A percentile compares a stretch with the other conserved stretches of the same genome.
These are phyloP conservation scores for Pleurotus cornucopiae DNA, from an alignment of 768 basidiomycete genomes.

Conservation along the genomic window DNA sequence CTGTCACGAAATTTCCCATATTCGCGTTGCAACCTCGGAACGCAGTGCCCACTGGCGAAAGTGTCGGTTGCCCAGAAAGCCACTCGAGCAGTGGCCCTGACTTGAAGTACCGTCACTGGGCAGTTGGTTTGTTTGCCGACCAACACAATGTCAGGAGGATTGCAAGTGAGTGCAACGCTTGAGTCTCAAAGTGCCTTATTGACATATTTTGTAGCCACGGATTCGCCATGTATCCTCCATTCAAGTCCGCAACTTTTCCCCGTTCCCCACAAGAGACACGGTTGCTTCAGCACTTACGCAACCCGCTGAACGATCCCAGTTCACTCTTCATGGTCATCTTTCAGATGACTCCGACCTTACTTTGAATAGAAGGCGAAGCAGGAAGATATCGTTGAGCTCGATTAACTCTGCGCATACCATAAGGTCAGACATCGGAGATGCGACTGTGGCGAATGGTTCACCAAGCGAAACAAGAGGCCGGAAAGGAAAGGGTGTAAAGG, in stretches of 20 bases:
- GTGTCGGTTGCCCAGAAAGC: too few species aligned
- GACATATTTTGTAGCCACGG: slow-evolving; percentile 44
- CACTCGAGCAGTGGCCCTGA: not conserved
- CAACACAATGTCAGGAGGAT: not conserved
- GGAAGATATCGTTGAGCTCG: slow-evolving; percentile 61
- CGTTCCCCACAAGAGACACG: slow-evolving; percentile 76
- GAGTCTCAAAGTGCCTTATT: slow-evolving; percentile 8
- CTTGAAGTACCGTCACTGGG: not conserved
- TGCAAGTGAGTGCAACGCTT: slow-evolving; percentile 9
- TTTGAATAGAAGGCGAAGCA: slow-evolving; percentile 50
- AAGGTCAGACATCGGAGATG: slow-evolving; percentile 35
- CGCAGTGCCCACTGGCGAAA: too few species aligned
- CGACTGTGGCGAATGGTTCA: slow-evolving; percentile 16
- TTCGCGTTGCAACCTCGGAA: too few species aligned
- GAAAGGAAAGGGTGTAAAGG: slow-evolving; percentile 41
- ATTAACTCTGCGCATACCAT: slow-evolving; percentile 41
- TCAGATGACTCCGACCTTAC: slow-evolving; percentile 72
- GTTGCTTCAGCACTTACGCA: slow-evolving; percentile 71
- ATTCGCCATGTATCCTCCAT: slow-evolving; percentile 70
- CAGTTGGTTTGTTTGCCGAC: not conserved
- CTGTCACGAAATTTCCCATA: too few species aligned
- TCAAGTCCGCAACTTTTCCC: slow-evolving; percentile 79
- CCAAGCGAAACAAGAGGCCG: slow-evolving; percentile 31
- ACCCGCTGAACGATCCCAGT: slow-evolving; percentile 60
- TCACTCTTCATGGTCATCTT: slow-evolving; percentile 49